Base-by-base conservation (phyloP, 192 early-diverging fungal species). In the Dimargaris xerosporica region DNA sequence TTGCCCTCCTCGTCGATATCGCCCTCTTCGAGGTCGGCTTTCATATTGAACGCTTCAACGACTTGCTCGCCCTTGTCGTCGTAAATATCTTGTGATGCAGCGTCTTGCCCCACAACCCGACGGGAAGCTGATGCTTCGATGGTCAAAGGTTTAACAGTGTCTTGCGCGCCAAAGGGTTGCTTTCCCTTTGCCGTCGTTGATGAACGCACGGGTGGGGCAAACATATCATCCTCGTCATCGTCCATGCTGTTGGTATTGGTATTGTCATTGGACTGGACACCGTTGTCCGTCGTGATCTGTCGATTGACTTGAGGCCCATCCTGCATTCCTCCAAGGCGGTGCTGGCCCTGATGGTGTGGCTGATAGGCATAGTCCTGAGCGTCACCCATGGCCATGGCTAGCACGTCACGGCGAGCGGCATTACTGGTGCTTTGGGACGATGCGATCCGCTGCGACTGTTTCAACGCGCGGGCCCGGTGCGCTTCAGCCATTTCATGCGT, bases 11-110 rank as follows among this genome's bases (percentile, higher is more conserved):
- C 72, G 53, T 88, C 83, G 62, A 87, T 82, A 31, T 74, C 74
- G 9, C 82, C 80, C 60, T 86, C 85, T 46, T 84, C 81, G 61
- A 91, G 51, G 19, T 89, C 88, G 11, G 79, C 70, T n/a, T 76
- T 75, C 85, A 91, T 89, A 60, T 85, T 81, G 61, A 89, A 89
- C 0, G 85, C 85, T 62, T 83, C 79, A 16, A 89, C 71, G 55
- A 77, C 74, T 12, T 78, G 73, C 64, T 85, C 79, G 7, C 79
- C 81, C 41, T 82, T 73, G 30, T 77, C 78, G 19, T 83, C 81
- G 65, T 72, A 74, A 17, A 78, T 72, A 1, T 75, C 72, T n/a
- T 78, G 65, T n/a, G 73, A 76, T 34, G 66, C 51, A 51, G 80
- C 66, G 25, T 79, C 78, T 61, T 84, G 78, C 5, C 80, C 81